Evolutionary conservation across 1,284 basidiomycete species (phyloP).

Genomic region (Apiotrichum montevideense): DNA sequence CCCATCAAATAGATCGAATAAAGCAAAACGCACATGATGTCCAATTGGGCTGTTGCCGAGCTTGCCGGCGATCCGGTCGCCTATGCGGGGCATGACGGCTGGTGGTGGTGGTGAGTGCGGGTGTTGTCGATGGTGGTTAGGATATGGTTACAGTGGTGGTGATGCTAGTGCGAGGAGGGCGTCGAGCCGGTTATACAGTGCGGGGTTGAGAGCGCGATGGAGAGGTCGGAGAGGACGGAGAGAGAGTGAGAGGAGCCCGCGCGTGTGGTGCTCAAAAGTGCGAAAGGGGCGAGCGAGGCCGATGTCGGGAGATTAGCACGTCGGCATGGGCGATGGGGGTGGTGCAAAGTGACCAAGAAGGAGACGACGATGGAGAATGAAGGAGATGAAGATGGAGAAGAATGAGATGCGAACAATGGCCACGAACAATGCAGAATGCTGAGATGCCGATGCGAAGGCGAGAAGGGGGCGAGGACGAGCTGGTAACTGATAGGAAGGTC

Average conservation of each 20-base stretch:
- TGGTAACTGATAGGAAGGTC: no score
- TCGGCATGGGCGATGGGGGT: no score
- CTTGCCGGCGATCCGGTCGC: conserved; percentile 13
- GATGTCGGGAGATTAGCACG: not conserved
- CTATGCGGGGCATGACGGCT: conserved; percentile 6
- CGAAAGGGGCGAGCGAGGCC: not conserved
- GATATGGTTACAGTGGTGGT: not conserved
- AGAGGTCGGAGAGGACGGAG: not conserved
- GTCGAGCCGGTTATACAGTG: not conserved
- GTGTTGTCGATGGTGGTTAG: not conserved
- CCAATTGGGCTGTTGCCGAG: conserved; percentile 15
- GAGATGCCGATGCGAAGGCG: no score
- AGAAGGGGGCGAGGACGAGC: no score
- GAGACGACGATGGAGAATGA: no score
- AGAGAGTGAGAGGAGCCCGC: not conserved
- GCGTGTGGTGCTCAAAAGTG: not conserved
- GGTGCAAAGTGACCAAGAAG: no score
- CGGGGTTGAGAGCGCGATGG: not conserved
- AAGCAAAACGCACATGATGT: conserved; percentile 5
- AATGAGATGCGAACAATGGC: no score
- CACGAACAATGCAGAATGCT: no score
- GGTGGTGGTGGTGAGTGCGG: not conserved
- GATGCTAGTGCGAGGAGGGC: not conserved
- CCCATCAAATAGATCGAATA: no score
- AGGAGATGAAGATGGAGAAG: no score